These are phyloP conservation scores for Pelargonium cotyledonis DNA, from an alignment of 441 rosid genomes.

Conservation along the genomic window DNA sequence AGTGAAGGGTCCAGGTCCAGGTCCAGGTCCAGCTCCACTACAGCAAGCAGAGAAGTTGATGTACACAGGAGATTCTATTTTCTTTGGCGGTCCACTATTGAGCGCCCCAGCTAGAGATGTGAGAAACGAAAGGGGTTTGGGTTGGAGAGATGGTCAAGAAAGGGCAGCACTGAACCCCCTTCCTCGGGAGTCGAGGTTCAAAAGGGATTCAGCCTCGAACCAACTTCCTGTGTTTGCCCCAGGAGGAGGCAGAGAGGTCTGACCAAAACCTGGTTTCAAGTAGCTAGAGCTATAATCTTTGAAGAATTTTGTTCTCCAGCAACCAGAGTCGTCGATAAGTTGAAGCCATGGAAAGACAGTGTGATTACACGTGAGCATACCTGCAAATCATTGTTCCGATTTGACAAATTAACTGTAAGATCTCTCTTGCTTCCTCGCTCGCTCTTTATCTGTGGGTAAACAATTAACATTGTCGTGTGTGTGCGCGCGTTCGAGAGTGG, in stretches of 20 bases:
- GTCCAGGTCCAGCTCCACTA: not conserved
- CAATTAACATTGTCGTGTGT: no score
- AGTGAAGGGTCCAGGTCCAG: constrained; percentile 23
- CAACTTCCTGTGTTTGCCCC: constrained; percentile 64
- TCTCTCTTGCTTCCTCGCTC: no score
- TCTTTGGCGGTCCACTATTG: constrained; percentile 70
- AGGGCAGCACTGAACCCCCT: constrained; percentile 36
- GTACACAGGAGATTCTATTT: constrained; percentile 62
- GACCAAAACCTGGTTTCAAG: constrained; percentile 30
- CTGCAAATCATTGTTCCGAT: no score
- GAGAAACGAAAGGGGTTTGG: constrained; percentile 42
- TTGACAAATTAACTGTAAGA: no score
- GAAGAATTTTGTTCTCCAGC: constrained; percentile 1
- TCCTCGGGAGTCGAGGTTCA: constrained; percentile 45
- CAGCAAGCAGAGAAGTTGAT: constrained; percentile 44
- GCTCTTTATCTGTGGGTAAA: no score
- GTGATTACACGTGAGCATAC: no score
- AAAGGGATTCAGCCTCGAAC: constrained; percentile 57
- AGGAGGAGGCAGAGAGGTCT: constrained; percentile 19
- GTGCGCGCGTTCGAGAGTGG: no score
- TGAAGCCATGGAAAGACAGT: no score
- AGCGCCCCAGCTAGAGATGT: constrained; percentile 49
- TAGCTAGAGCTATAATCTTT: constrained; percentile 17
- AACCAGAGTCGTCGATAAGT: not conserved
- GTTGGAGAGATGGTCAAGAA: constrained; percentile 44